Evolutionary conservation across 306 rosid species (phyloP), one percentile per base, ranked within the genome.

Genomic region (Rosa chinensis): DNA sequence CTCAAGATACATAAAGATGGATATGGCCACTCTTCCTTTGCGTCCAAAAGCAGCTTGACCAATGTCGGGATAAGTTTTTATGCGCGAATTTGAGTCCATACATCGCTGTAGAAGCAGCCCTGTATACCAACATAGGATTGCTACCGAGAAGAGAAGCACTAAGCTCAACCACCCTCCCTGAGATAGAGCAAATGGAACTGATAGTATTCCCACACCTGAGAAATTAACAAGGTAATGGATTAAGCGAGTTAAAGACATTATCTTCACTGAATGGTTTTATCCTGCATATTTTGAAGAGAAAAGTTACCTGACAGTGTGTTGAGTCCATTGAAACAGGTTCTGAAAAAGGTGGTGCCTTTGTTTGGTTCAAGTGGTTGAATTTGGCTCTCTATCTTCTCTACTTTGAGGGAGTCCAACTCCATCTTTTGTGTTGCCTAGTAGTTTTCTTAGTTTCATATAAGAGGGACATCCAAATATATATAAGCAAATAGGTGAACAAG

Each of bases 151-250:
- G 0, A 93, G 83, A 12, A 88, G 66, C 1, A 84, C 59, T 13
- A 91, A 68, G 78, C 93, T 89, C 39, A 87, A n/a, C 98, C 97
- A 91, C 53, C 98, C 98, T 77, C 92, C 97, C 82, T 88, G 75
- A 18, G 91, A 84, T 42, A 93, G 78, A 50, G 96, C 96, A 82
- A 86, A 89, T 10, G 98, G 97, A 81, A 93, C 84, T 25, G 98
- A 89, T 11, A 91, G 84, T 48, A 91, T 80, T 67, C 98, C 98
- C 66, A 93, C 90, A 25, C 98, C 97, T 90, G 70, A 42, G 50
- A 59, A 66, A 67, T 6, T 9, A 70, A 37, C 75, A 28, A 0
- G 49, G 10, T 21, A 42, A 74, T 12, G 8, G 25, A 14, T 35
- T 7, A 32, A 3, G 1, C 18, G 3, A 44, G 3, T 42, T 32